Conservation (phyloP, 495 filamentous ascomycete species). For the Rostrohypoxylon terebratum region DNA sequence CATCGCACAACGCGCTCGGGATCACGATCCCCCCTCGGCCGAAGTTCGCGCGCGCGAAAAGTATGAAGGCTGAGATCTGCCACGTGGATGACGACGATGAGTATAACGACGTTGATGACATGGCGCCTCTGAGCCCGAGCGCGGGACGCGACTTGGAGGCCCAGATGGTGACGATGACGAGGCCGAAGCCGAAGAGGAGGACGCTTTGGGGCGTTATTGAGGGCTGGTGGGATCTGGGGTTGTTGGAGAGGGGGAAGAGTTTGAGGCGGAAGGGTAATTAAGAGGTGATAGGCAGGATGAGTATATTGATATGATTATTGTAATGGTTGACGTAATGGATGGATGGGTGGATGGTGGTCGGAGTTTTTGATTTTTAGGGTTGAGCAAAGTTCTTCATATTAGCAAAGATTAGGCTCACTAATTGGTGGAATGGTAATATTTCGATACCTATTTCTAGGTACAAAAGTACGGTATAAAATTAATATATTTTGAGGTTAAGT, state of each 20-base stretch:
- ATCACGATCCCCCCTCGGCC: slow-evolving; percentile 30
- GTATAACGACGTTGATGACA: background rate
- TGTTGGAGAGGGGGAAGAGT: slow-evolving; percentile 50
- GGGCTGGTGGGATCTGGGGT: slow-evolving; percentile 63
- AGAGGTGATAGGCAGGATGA: too few species aligned
- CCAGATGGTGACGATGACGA: slow-evolving; percentile 13
- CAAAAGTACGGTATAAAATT: slow-evolving; percentile 2
- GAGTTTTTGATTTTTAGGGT: slow-evolving; percentile 18
- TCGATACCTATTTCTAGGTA: background rate
- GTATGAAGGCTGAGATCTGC: slow-evolving; percentile 18
- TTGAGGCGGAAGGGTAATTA: slow-evolving; percentile 38
- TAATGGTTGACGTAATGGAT: background rate
- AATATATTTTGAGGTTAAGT: background rate
- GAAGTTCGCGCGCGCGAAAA: slow-evolving; percentile 29
- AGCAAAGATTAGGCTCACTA: slow-evolving; percentile 17
- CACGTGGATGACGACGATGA: background rate
- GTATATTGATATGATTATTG: background rate
- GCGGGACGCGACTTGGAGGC: slow-evolving; percentile 16
- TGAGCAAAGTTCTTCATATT: slow-evolving; percentile 7
- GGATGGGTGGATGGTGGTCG: background rate
- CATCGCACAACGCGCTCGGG: slow-evolving; percentile 42
- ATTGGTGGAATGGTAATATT: slow-evolving; percentile 25
- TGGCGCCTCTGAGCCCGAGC: slow-evolving; percentile 43
- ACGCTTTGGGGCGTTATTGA: slow-evolving; percentile 56
- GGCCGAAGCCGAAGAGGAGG: slow-evolving; percentile 50